Conservation (phyloP, 768 basidiomycete species). For the Leucosporidium scottii region DNA sequence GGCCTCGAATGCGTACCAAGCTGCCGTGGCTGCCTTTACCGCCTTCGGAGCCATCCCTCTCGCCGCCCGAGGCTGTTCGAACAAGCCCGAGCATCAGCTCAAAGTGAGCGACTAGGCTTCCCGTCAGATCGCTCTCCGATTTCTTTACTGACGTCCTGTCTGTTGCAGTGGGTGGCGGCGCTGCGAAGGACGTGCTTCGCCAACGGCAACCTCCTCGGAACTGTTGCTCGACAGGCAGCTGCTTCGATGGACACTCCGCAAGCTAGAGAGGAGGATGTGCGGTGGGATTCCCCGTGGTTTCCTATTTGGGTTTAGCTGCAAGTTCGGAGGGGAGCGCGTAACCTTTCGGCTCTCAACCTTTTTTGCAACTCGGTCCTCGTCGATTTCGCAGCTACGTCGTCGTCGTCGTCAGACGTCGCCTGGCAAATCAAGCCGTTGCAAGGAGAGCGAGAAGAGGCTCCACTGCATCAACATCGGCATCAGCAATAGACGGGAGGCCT, state of each 20-base stretch:
- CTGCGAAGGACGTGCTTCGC: background rate
- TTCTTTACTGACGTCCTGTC: background rate
- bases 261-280: background rate
- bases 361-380: no score
- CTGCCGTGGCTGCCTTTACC: background rate
- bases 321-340: no score
- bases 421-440: no score
- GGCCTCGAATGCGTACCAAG: background rate
- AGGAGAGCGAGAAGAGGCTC: no score
- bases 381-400: no score
- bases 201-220: background rate
- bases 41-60: slow-evolving; percentile 1
- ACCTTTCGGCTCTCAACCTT: no score
- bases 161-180: background rate
- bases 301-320: background rate
- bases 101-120: background rate
- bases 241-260: background rate
- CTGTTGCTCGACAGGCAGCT: no score
- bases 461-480: no score
- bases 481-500: no score
- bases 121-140: background rate
- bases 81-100: slow-evolving; percentile 2
- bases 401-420: no score
- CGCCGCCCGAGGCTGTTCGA: background rate
- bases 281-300: background rate